Evolutionary conservation across 495 filamentous ascomycete species (phyloP), one percentile per base, ranked within the genome.

Genomic region (Penicillium angulare): DNA sequence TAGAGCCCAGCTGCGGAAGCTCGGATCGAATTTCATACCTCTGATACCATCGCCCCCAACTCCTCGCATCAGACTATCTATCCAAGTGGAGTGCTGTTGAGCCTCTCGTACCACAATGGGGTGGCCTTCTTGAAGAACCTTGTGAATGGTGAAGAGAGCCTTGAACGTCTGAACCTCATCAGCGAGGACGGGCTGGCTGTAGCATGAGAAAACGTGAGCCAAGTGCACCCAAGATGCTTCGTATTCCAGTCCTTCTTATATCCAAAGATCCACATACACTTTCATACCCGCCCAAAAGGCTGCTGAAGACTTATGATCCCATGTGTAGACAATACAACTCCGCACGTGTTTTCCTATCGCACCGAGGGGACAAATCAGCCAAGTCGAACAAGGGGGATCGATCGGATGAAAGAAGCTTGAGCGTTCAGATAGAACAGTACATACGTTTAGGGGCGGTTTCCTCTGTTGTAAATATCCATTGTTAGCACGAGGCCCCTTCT

Each of bases 281-380:
- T 98, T 98, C 86, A 98, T 95, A 65, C 90, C 91, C 40, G 88
- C 84, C 93, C 93, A 98, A 74, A 98, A 98, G 60, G 90, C 90
- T 59, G 84, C 79, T 34, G 92, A 96, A 54, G 89, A 95, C 75
- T 97, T 97, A 78, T 97, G 91, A 75, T 98, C 93, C 93, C 93
- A 98, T 49, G 93, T 97, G 67, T 98, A 97, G 35, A 98, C 92
- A 67, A 98, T 98, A 66, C 90, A 95, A 63, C 87, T 90, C 51
- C 93, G 87, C 52, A 98, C 93, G 90, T 98, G 93, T 72, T 98
- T 98, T 56, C 86, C 84, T 86, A 53, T 23, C 32, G 33, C 34
- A 23, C 23, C n/a, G 16, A 42, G 5, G 22, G 10, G 21, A 21
- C 40, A 15, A 15, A 50, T 56, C 49, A 55, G 56, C 57, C 44